Conservation (phyloP, 83 land plant species). For the Larix sibirica region DNA sequence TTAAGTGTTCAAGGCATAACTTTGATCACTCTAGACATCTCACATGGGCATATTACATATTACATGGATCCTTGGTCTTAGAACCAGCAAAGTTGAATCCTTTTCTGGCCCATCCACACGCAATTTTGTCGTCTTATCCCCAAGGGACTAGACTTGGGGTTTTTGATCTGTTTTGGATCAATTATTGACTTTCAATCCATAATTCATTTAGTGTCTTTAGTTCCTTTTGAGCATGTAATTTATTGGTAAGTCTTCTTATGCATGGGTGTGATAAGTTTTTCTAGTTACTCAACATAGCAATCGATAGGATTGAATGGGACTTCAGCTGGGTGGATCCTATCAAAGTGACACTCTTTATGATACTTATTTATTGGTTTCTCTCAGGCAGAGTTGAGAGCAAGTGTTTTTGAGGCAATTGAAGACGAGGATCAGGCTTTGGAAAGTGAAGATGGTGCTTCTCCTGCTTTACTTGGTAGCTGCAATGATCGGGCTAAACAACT, state of each 20-base stretch:
- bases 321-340: not conserved
- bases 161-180: too few species aligned
- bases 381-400: slow-evolving; percentile 97
- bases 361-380: not conserved
- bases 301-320: too few species aligned
- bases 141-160: too few species aligned
- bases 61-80: too few species aligned
- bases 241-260: not conserved
- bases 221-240: not conserved
- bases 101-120: too few species aligned
- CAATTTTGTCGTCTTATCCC: too few species aligned
- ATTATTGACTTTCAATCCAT: not conserved
- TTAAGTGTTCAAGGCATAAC: too few species aligned
- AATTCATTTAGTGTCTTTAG: not conserved
- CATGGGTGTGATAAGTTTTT: not conserved
- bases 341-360: not conserved
- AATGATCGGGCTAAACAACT: slow-evolving; percentile 93
- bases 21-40: too few species aligned
- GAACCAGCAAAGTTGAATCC: too few species aligned
- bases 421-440: slow-evolving; percentile 92
- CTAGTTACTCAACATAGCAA: too few species aligned
- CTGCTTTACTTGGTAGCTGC: slow-evolving; percentile 93
- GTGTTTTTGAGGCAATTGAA: slow-evolving; percentile 99
- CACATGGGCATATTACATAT: too few species aligned
- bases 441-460: slow-evolving; percentile 70